Conservation (phyloP, 2,329 filamentous ascomycete species). For the Apiospora kogelbergensis region DNA sequence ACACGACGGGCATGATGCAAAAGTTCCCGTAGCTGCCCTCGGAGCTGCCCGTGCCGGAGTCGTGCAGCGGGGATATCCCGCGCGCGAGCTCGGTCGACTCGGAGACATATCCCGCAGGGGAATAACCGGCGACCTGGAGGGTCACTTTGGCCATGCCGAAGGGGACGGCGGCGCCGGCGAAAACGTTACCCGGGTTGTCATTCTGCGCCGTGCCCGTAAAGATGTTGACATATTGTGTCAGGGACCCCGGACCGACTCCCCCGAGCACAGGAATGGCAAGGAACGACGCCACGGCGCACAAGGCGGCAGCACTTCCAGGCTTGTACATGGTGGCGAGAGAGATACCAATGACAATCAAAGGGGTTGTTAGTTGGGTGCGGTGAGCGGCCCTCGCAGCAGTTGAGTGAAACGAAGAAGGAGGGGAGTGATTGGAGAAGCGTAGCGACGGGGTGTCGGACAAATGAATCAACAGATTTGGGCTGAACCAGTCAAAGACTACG, state of each 20-base stretch:
- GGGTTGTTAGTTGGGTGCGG: background rate
- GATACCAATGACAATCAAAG: no score
- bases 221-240: conserved; percentile 5
- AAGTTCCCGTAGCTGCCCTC: conserved; percentile 8
- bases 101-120: conserved; percentile 3
- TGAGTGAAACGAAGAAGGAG: background rate
- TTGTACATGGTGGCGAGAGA: background rate
- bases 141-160: conserved; percentile 4
- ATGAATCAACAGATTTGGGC: background rate
- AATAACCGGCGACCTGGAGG: background rate
- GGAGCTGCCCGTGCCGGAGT: conserved; percentile 7
- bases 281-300: background rate
- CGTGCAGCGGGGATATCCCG: background rate
- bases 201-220: conserved; percentile 9
- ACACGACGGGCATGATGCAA: conserved; percentile 8
- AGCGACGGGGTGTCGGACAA: background rate
- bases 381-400: background rate
- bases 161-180: background rate
- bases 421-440: background rate
- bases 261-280: background rate
- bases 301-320: background rate
- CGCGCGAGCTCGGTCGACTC: conserved; percentile 2
- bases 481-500: background rate
- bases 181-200: background rate
- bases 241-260: background rate